Base-by-base conservation (phyloP, 2,329 filamentous ascomycete genomes). In the Magnaporthiopsis incrustans region DNA sequence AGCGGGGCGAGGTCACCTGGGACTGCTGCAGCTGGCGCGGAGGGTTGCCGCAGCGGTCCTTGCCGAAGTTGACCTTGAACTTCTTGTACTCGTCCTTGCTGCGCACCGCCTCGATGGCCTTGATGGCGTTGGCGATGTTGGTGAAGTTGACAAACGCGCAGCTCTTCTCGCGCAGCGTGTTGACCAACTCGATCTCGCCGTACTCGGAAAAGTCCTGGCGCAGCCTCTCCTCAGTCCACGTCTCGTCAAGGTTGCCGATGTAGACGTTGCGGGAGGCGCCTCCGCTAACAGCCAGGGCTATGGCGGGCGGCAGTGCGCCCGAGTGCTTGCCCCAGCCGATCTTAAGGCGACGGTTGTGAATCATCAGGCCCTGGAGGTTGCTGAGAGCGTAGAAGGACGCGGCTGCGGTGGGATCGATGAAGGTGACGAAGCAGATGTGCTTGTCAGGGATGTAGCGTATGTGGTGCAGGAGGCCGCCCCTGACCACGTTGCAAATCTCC, bases 261-360 rank as follows among this genome's bases (percentile, higher is more conserved):
- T 99, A 99, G 33, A 99, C 95, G 73, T 99, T 99, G 67, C 95
- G 87, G n/a, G 95, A 98, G 63, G 95, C 95, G 71, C 95, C 95
- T 63, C 94, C 95, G 70, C 92, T 97, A 63, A 99, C 95, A 60
- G 95, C 95, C 68, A 99, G 81, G 26, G 95, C 94, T 73, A 99
- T 98, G 10, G 95, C 95, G 26, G 95, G 93, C 56, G 95, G 95
- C 32, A 99, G 86, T 69, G 93, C 94, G 66, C 95, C 95, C 5
- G 95, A 99, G 77, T 99, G 95, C 82, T 99, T 99, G 68, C 95
- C 95, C 95, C 95, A 99, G 69, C 95, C 95, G 75, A 99, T 97
- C 85, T 99, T 99, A 69, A 99, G 82, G 63, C 95, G 89, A 68
- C 95, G 87, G 79, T 99, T 99, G 80, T 99, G 95, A 71, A 99